Base-by-base conservation (phyloP, 2,329 filamentous ascomycete genomes). In the Thyridium curvatum region DNA sequence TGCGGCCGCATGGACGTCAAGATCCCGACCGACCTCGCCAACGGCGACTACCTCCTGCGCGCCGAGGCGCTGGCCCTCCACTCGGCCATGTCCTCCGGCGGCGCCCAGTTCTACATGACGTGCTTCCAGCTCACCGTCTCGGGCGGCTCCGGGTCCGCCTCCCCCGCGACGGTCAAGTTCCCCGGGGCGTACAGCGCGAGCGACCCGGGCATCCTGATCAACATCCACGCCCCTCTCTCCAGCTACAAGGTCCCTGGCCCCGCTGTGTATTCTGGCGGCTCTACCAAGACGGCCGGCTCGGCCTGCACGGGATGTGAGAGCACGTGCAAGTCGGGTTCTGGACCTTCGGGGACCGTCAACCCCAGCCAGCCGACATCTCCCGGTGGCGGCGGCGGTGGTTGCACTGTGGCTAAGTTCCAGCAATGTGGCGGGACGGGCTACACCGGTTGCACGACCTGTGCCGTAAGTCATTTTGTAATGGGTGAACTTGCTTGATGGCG, bases 51-150 rank as follows among this genome's bases (percentile, higher is more conserved):
- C 45, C 61, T 74, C 15, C 54, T 74, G 15, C 60, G 70, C 29
- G 67, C 69, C 15, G 69, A 74, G 52, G 64, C 59, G 9, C 64
- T 74, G 34, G 70, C 69, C 4, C 56, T 73, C 14, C 70, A 74
- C 46, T 55, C 62, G 8, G 68, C 67, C 5, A 52, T 51, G 5
- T 44, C 47, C 1, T 17, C 47, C 2, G 60, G 52, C 18, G 58
- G 58, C 1, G 61, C 60, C 0, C 61, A 64, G 46, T 48, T 62
- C 12, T 64, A 64, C 54, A 60, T 64, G 58, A 60, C 55, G 1
- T 64, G 61, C 51, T 64, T 52, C 49, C 60, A 64, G 51, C 44
- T 62, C 31, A 54, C 53, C 18, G 50, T 61, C 12, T 48, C 48
- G 4, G 55, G 54, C 8, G 54, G 54, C 6, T 35, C 44, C 17